These are phyloP conservation scores for Lactarius sp. DNA, from an alignment of 768 basidiomycete genomes.

Conservation along the genomic window DNA sequence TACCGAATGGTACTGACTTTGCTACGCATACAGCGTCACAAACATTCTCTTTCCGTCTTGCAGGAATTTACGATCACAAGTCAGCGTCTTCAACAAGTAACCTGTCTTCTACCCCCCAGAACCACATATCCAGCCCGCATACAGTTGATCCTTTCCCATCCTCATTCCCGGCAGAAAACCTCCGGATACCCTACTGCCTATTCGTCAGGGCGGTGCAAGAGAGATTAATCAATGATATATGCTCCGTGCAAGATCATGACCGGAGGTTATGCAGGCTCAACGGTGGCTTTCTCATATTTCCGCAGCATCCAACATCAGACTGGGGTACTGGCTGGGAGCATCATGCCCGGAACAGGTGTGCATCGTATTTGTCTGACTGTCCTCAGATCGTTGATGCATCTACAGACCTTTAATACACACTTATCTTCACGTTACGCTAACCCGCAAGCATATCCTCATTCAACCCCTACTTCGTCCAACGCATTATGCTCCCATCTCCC, in stretches of 20 bases:
- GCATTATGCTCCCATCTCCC: conserved; percentile 48
- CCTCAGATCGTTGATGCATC: conserved; percentile 21
- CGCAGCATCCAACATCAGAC: conserved; percentile 41
- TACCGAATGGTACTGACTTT: conserved; percentile 6
- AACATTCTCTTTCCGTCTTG: conserved; percentile 41
- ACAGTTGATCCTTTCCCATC: conserved; percentile 21
- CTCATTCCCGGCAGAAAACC: conserved; percentile 42
- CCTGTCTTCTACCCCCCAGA: conserved; percentile 38
- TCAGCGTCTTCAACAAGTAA: conserved; percentile 35
- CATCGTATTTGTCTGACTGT: conserved; percentile 5
- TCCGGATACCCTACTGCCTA: conserved; percentile 38
- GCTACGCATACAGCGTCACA: conserved; percentile 37
- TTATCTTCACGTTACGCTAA: conserved; percentile 31
- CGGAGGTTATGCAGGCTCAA: conserved; percentile 47
- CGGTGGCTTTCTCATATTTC: conserved; percentile 59
- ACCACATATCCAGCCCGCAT: conserved; percentile 23
- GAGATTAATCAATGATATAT: conserved; percentile 48
- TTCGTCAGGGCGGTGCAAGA: conserved; percentile 64
- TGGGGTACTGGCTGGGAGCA: conserved; percentile 68
- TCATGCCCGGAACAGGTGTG: conserved; percentile 44
- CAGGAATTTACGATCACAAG: conserved; percentile 52
- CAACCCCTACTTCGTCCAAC: conserved; percentile 58
- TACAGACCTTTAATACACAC: conserved; percentile 56
- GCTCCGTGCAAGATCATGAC: conserved; percentile 25
- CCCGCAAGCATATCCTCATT: conserved; percentile 47